These are phyloP conservation scores for Carallia brachiata DNA, from an alignment of 345 rosid genomes.

Conservation along the genomic window DNA sequence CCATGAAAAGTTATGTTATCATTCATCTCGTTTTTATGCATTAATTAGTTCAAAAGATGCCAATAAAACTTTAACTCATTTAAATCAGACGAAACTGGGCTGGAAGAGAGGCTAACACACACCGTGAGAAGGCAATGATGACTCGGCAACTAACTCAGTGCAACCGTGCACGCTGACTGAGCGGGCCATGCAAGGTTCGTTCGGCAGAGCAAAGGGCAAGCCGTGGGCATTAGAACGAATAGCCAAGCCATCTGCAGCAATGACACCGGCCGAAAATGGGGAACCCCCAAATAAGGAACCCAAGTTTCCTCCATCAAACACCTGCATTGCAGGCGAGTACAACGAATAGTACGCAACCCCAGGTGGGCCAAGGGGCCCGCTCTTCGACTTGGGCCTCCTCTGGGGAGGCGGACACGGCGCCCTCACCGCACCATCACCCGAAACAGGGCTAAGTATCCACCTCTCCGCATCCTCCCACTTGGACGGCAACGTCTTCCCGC, in stretches of 20 bases:
- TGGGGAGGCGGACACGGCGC: constrained; percentile 51
- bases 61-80: no score
- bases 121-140: constrained; percentile 51
- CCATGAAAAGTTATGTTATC: no score
- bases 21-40: no score
- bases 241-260: constrained; percentile 49
- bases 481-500: constrained; percentile 83
- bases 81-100: background rate
- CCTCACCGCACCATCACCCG: constrained; percentile 53
- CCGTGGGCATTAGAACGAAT: constrained; percentile 34
- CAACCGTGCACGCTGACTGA: constrained; percentile 92
- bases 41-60: no score
- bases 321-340: constrained; percentile 73
- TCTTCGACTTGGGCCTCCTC: constrained; percentile 84
- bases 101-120: background rate
- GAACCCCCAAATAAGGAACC: constrained; percentile 53
- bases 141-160: constrained; percentile 50
- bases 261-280: constrained; percentile 73
- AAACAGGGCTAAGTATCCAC: constrained; percentile 94
- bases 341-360: constrained; percentile 67
- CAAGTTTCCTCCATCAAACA: constrained; percentile 51
- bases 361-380: constrained; percentile 97
- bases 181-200: constrained; percentile 77
- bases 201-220: constrained; percentile 42
- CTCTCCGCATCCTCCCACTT: constrained; percentile 99